phyloP scores from a whole-genome alignment of 1,139 yeast genomes.

The Meyerozyma sp. region DNA sequence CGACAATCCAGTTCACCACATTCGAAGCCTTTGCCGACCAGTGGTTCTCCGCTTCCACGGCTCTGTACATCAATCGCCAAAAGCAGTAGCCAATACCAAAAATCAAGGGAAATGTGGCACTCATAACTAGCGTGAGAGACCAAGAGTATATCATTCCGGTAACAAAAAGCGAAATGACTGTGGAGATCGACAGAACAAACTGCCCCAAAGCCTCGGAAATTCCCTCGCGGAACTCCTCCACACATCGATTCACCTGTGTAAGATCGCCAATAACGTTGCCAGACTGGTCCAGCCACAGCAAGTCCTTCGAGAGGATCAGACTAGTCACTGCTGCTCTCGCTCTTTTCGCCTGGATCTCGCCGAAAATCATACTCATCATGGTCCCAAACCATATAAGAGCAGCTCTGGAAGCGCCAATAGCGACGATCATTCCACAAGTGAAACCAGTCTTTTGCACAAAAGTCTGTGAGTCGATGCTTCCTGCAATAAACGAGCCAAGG shows the following conservation, averaged over 20 bases:
- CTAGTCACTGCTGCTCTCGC: conserved; percentile 44
- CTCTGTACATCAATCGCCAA: conserved; percentile 46
- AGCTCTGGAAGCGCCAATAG: conserved; percentile 51
- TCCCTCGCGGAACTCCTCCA: conserved; percentile 73
- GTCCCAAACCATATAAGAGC: conserved; percentile 53
- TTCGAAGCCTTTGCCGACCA: conserved; percentile 54
- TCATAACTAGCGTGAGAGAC: conserved; percentile 71
- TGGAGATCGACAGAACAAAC: conserved; percentile 45
- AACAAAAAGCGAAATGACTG: conserved; percentile 51
- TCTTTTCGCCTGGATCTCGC: conserved; percentile 63
- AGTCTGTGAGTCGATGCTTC: not conserved
- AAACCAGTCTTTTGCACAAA: conserved; percentile 43
- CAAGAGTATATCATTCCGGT: conserved; percentile 77
- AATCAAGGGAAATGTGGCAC: conserved; percentile 71
- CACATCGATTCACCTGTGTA: conserved; percentile 63
- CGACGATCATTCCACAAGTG: conserved; percentile 50
- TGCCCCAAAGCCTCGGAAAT: conserved; percentile 64
- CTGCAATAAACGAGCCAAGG: conserved; percentile 5
- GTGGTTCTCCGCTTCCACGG: conserved; percentile 54
- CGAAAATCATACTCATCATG: conserved; percentile 60
- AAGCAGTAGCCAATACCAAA: conserved; percentile 43
- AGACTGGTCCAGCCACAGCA: conserved; percentile 58
- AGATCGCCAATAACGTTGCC: conserved; percentile 56
- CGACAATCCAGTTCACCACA: conserved; percentile 65
- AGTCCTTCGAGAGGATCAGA: conserved; percentile 29